These are phyloP conservation scores for Kluyveromyces sp. DNA, from an alignment of 1,139 yeast species.

Conservation along the genomic window DNA sequence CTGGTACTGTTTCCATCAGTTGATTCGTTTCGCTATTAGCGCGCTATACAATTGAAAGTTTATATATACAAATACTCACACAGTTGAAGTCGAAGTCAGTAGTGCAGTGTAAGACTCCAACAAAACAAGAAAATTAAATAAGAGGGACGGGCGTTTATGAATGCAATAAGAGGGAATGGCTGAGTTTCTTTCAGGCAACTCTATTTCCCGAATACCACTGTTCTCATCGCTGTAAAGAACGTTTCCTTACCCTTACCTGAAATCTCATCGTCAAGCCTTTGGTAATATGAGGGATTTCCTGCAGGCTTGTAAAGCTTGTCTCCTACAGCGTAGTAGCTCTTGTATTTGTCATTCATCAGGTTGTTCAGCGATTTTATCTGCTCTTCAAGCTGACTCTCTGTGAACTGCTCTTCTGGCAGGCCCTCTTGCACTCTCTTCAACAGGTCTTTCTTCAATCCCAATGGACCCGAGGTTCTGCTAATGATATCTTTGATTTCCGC, in stretches of 20 bases:
- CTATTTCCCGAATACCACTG: constrained; percentile 62
- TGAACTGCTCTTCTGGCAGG: constrained; percentile 35
- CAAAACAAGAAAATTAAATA: not conserved
- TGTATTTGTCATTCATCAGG: constrained; percentile 55
- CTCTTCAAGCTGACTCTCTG: constrained; percentile 48
- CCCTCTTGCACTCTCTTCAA: constrained; percentile 35
- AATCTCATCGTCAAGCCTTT: constrained; percentile 61
- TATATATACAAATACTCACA: constrained; percentile 5
- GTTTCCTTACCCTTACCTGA: constrained; percentile 69
- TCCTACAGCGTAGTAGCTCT: constrained; percentile 54
- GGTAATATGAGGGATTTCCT: constrained; percentile 77
- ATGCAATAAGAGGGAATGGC: not conserved
- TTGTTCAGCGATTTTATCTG: constrained; percentile 56
- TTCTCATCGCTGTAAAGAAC: constrained; percentile 55
- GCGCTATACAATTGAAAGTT: not conserved
- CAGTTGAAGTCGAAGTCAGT: not conserved
- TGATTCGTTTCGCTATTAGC: too few relatives aligned
- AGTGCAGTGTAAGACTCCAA: not conserved
- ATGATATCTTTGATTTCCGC: constrained; percentile 32
- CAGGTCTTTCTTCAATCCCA: constrained; percentile 29
- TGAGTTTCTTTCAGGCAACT: not conserved
- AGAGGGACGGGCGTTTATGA: too few relatives aligned
- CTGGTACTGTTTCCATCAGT: not conserved
- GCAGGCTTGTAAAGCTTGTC: constrained; percentile 66
- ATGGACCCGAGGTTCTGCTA: constrained; percentile 30